Base-by-base conservation (phyloP, 495 filamentous ascomycete species). In the Aspergillus coremiiformis region DNA sequence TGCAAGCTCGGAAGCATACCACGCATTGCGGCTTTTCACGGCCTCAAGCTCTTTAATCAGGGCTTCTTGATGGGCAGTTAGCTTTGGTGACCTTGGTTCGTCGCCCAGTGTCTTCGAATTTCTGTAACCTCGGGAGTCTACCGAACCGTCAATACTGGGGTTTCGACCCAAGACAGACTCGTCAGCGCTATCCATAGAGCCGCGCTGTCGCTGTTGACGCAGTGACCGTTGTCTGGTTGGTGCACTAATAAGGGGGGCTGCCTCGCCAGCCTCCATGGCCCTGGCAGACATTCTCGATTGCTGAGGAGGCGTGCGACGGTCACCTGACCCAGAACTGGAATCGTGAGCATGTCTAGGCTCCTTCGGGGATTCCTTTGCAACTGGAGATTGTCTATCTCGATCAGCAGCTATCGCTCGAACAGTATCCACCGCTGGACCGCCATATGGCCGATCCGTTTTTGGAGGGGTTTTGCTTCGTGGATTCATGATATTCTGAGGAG, bases 1-100 rank as follows among this genome's bases (percentile, higher is more conserved):
- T 14, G 93, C 88, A 24, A 99, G 71, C 66, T 99, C 93, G 2
- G 92, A 95, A 6, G 90, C 90, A 68, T 93, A 96, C 93, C 93
- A 99, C 1, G 92, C 90, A 66, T 95, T 97, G 21, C 85, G 83
- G 57, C 84, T 88, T 62, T 86, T 89, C 9, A 84, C 74, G 4
- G 81, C 70, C 61, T 97, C 90, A 5, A 99, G 77, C 55, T 97
- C 94, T 60, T 89, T 86, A 20, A 87, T 71, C 39, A 93, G 61
- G 0, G 75, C 69, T 61, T 78, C 73, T 51, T 78, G 74, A 37
- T 75, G 73, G 15, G 75, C 66, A 6, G 68, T 77, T 46, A 77
- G 49, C 30, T 66, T 59, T 9, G 73, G 73, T 15, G 72, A 77
- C 5, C 70, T 63, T 44, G 74, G 74, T 48, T 75, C 74, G 20